Evolutionary conservation across 495 filamentous ascomycete species (phyloP).

Genomic region (Hyaloscypha hepaticicola): DNA sequence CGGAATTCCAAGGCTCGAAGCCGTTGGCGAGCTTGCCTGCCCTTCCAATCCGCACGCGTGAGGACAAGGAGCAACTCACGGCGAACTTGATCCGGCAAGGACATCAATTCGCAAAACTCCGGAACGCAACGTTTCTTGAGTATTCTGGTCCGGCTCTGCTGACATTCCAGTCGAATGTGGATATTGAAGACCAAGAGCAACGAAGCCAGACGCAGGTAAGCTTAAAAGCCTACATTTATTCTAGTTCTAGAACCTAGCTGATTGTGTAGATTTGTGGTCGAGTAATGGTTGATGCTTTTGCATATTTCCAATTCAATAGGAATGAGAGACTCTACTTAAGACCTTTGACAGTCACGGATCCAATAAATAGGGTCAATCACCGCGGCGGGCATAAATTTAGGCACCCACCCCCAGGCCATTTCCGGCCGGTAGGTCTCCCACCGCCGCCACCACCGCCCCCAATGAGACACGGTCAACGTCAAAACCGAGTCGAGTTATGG

Average conservation of each 20-base stretch:
- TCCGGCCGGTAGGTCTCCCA: neutral
- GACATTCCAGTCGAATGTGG: neutral
- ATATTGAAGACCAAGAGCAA: neutral
- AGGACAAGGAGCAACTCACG: slow-evolving; percentile 75
- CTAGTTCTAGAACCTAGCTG: neutral
- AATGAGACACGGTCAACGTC: no score
- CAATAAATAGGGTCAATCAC: neutral
- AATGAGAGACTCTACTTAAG: neutral
- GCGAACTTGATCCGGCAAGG: slow-evolving; percentile 33
- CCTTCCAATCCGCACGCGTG: slow-evolving; percentile 79
- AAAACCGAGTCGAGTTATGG: no score
- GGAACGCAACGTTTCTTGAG: neutral
- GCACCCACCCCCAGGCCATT: neutral
- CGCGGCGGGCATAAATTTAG: no score
- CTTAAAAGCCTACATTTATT: neutral
- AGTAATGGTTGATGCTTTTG: neutral
- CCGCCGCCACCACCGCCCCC: neutral
- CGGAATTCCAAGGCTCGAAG: slow-evolving; percentile 73
- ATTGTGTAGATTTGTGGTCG: neutral
- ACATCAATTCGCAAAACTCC: neutral
- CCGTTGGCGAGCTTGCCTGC: slow-evolving; percentile 72
- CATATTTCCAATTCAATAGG: neutral
- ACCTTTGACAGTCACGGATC: neutral
- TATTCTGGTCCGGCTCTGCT: neutral
- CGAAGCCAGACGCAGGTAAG: neutral